phyloP scores from a whole-genome alignment of 345 rosid genomes.

The Brassica incana region DNA sequence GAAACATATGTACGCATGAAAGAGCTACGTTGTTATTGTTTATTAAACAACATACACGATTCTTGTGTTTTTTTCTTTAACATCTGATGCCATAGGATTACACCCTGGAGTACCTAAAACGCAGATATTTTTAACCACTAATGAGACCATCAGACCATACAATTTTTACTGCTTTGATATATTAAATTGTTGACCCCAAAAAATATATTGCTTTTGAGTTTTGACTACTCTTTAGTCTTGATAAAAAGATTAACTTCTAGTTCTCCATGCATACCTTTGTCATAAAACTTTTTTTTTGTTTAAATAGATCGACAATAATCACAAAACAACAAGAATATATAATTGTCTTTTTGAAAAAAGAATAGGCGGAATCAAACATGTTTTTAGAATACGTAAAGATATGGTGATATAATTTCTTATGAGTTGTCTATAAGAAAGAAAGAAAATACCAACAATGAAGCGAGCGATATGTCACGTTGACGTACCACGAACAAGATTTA shows the following conservation, averaged over 20 bases:
- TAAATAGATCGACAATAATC: not conserved
- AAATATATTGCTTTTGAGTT: not conserved
- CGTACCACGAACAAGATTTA: not conserved
- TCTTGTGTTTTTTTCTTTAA: not conserved
- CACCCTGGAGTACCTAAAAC: not conserved
- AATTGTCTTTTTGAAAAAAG: not conserved
- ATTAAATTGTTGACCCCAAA: not conserved
- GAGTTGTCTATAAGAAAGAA: not conserved
- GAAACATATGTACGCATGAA: not conserved
- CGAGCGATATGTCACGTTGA: constrained; percentile 13
- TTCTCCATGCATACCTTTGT: not conserved
- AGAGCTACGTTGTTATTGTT: constrained; percentile 1
- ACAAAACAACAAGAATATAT: not conserved
- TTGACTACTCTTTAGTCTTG: not conserved
- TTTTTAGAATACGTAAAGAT: not conserved
- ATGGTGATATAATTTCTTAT: not conserved
- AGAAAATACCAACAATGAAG: constrained; percentile 1
- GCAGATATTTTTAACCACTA: not conserved
- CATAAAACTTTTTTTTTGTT: not conserved
- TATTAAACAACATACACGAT: not conserved
- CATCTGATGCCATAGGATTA: not conserved
- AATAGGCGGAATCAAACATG: not conserved
- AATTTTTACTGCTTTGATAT: not conserved
- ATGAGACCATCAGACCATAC: not conserved
- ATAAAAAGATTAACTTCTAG: not conserved